Evolutionary conservation across 2,329 filamentous ascomycete species (phyloP), one percentile per base, ranked within the genome.

Genomic region (Scorias spongiosa): DNA sequence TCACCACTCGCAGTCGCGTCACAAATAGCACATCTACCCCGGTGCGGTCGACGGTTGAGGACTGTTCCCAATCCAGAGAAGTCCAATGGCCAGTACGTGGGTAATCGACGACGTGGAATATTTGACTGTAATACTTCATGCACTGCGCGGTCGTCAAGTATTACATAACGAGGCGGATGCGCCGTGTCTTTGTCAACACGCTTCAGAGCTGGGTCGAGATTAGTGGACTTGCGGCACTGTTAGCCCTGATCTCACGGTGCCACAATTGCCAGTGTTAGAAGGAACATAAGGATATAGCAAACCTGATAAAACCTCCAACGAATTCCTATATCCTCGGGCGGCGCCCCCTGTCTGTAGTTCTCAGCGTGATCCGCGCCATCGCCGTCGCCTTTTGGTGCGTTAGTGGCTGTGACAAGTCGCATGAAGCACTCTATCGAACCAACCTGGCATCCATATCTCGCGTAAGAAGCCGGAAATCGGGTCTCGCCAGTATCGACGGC

Each of bases 241-340:
- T 37, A 37, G 34, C 17, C 20, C 7, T 26, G 20, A 17, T n/a
- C 9, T 37, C 12, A 37, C 12, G 34, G 9, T 6, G 34, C 9
- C 12, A 8, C 34, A 3, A 37, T n/a, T n/a, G 34, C 12, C 34
- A 37, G 17, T 17, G 6, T 37, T 17, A 3, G 6, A 37, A n/a
- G 9, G 34, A n/a, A 6, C 17, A 6, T 3, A 37, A 37, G 12
- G 17, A 37, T n/a, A 4, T 4, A 37, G 3, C 20, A 36, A 46
- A 56, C 52, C 43, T 56, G 58, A 48, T 62, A 66, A 7, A 68
- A 40, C 29, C 63, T 64, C 62, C 63, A 66, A 6, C 61, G 60
- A 2, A 55, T 46, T 14, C 52, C 47, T 2, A 53, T 37, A 17
- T 49, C 48, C 26, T 53, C 45, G 10, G 44, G 40, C 7, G 48